A percentile compares a stretch with the other conserved stretches of the same genome.
phyloP scores from a whole-genome alignment of 495 filamentous ascomycete genomes.

The Coniosporium apollinis region DNA sequence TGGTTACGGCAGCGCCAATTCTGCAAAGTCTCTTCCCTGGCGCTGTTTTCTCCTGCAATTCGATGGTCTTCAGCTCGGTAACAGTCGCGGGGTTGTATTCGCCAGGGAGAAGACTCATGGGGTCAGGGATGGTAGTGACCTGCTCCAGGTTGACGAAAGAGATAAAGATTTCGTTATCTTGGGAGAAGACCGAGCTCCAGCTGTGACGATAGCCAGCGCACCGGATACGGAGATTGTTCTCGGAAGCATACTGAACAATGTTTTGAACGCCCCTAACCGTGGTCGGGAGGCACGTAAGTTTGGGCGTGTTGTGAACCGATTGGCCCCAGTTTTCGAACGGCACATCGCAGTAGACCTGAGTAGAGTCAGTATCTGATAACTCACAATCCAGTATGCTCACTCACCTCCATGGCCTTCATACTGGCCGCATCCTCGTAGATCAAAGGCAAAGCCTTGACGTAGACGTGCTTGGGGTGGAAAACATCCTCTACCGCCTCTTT shows the following conservation, averaged over 20 bases:
- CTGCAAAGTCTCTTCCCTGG: constrained; percentile 21
- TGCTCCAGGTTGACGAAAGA: constrained; percentile 29
- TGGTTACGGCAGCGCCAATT: constrained; percentile 30
- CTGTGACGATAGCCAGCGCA: constrained; percentile 33
- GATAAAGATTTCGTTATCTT: constrained; percentile 33
- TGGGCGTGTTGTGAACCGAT: constrained; percentile 29
- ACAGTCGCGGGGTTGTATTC: constrained; percentile 15
- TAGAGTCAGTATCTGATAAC: too few species aligned
- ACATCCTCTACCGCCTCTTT: constrained; percentile 6
- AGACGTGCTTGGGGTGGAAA: constrained; percentile 8
- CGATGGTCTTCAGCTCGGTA: constrained; percentile 21
- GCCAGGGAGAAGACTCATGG: constrained; percentile 19
- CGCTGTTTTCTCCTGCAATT: constrained; percentile 21
- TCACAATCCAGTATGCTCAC: too few species aligned
- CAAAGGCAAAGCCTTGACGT: constrained; percentile 10
- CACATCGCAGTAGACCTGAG: constrained; percentile 14
- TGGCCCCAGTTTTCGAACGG: constrained; percentile 35
- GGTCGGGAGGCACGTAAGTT: constrained; percentile 29
- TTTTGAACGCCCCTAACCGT: constrained; percentile 30
- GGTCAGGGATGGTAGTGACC: constrained; percentile 26
- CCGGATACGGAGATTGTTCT: constrained; percentile 25
- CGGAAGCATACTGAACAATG: constrained; percentile 26
- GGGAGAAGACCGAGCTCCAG: constrained; percentile 29
- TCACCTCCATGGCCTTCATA: constrained; percentile 12
- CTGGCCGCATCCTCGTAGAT: constrained; percentile 10